Evolutionary conservation across 768 basidiomycete genomes (phyloP).

Genomic region (Podaxis sp.): DNA sequence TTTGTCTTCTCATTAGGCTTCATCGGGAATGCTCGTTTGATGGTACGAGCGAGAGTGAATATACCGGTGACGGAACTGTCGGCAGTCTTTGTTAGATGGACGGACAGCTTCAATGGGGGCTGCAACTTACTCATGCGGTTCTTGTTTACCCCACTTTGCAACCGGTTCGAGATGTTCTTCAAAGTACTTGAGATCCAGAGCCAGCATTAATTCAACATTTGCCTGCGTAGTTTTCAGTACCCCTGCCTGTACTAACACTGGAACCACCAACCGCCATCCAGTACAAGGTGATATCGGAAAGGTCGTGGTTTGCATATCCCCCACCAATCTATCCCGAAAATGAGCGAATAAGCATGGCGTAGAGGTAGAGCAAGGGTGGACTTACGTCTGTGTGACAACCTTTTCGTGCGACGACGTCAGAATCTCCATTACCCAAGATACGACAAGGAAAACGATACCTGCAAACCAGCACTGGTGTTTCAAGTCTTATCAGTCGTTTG

Average conservation of each 20-base stretch:
- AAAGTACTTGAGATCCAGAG: conserved; percentile 53
- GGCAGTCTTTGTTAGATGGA: conserved; percentile 1
- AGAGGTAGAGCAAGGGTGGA: conserved; percentile 7
- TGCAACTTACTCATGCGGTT: conserved; percentile 56
- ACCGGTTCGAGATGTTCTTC: conserved; percentile 44
- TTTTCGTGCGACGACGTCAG: conserved; percentile 12
- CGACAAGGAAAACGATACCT: conserved; percentile 32
- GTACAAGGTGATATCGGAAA: conserved; percentile 57
- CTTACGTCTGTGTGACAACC: conserved; percentile 40
- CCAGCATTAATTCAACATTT: conserved; percentile 50
- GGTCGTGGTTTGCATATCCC: conserved; percentile 62
- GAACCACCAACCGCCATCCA: conserved; percentile 56
- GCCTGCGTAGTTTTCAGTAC: conserved; percentile 32
- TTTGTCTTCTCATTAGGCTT: conserved; percentile 40
- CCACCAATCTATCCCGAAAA: conserved; percentile 52
- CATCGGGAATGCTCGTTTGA: conserved; percentile 46
- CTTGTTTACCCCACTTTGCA: conserved; percentile 56
- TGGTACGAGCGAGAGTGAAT: conserved; percentile 39
- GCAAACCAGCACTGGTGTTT: conserved; percentile 66
- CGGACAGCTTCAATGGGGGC: not conserved
- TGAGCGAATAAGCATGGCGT: not conserved
- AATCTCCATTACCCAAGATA: not conserved
- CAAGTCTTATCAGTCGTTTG: not conserved
- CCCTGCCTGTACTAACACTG: not conserved
- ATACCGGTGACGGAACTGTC: conserved; percentile 51